Conservation (phyloP, 2,329 filamentous ascomycete genomes). For the Colletotrichum tabaci region DNA sequence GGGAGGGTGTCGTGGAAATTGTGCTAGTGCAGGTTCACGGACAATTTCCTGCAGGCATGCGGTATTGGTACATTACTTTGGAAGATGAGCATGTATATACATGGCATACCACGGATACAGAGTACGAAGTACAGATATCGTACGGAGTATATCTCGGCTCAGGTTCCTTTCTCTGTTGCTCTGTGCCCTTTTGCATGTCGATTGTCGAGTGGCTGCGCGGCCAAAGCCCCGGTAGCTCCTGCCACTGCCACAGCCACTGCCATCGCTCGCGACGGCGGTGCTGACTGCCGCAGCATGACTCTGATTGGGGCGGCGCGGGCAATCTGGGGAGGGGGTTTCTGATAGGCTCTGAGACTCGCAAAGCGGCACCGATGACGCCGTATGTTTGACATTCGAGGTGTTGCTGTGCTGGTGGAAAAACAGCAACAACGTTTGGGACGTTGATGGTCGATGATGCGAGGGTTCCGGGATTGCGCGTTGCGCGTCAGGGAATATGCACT, state of each 20-base stretch:
- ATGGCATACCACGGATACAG: too few relatives aligned
- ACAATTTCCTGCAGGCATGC: slow-evolving; percentile 36
- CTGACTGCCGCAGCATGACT: slow-evolving; percentile 23
- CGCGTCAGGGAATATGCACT: slow-evolving; percentile 5
- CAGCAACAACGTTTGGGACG: slow-evolving; percentile 15
- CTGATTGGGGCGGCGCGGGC: not conserved
- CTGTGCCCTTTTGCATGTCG: slow-evolving; percentile 3
- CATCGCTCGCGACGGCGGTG: not conserved
- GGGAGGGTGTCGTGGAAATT: slow-evolving; percentile 31
- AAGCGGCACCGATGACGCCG: slow-evolving; percentile 22
- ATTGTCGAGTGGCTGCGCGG: slow-evolving; percentile 19
- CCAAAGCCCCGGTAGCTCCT: not conserved
- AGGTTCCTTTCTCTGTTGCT: not conserved
- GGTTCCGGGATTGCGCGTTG: slow-evolving; percentile 15
- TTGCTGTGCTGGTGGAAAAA: not conserved
- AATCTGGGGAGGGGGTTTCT: not conserved
- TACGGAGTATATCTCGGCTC: too few relatives aligned
- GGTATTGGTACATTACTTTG: slow-evolving; percentile 19
- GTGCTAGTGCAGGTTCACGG: slow-evolving; percentile 37
- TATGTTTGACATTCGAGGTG: slow-evolving; percentile 18
- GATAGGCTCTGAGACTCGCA: slow-evolving; percentile 29
- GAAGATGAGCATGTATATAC: too few relatives aligned
- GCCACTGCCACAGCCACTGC: not conserved
- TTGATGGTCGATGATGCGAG: slow-evolving; percentile 34
- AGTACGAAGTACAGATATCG: too few relatives aligned